Base-by-base conservation (phyloP, 169 alveolate species). In the Eimeria maxima region DNA sequence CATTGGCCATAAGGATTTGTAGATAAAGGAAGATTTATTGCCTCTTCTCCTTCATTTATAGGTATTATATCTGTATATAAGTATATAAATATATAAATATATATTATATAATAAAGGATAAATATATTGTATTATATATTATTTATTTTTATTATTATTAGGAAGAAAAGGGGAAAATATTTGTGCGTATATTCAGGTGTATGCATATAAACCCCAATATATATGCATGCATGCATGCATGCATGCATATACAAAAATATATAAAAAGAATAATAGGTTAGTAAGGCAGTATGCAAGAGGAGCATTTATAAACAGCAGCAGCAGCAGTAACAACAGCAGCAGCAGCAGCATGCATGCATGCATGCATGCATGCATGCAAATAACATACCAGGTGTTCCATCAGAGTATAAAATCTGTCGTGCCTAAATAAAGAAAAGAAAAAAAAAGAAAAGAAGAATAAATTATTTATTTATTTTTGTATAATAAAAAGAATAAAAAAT, bases 381-480 rank as follows among this genome's bases (percentile, higher is more conserved):
- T 44, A 22, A 7, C 91, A 11, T n/a, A 92, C 96, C 96, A 7
- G 96, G 96, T n/a, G 74, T 65, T 20, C 92, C 96, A n/a, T 92
- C 96, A 24, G 87, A 86, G 67, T 92, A 92, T 83, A 92, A 76
- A 33, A 92, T 92, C 88, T 92, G 96, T 38, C 96, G 92, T 44
- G 96, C 96, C 96, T 92, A 38, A 38, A 76, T 3, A 44, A 18
- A 80, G 44, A 45, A 47, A 20, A 22, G 7, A 47, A 7, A 13
- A 5, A 57, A 57, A 13, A 14, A 16, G 24, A 7, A 57, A 24
- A 57, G 67, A 57, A 57, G 67, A 5, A 16, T 57, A 13, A 3
- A 16, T 13, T 14, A 3, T 57, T 57, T 57, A 57, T 13, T 57
- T 16, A 57, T 3, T 16, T 5, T 24, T 5, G 16, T 14, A 53